A percentile compares a stretch with the other conserved stretches of the same genome.
Evolutionary conservation across 345 rosid genomes (phyloP).

Genomic region (Orychophragmus violaceus): DNA sequence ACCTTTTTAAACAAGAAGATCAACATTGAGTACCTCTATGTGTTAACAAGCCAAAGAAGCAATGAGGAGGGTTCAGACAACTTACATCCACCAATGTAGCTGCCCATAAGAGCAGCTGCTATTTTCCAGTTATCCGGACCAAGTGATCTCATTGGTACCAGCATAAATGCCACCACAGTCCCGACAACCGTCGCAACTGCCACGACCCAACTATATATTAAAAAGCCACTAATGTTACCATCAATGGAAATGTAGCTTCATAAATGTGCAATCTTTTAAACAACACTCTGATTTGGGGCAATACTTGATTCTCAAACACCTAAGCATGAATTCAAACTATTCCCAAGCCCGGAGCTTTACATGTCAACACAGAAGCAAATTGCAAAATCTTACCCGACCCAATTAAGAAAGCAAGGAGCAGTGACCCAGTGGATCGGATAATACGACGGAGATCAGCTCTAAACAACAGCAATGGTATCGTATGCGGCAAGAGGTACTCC

Average conservation of each 20-base stretch:
- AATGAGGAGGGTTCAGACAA: slow-evolving; percentile 8
- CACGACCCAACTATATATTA: slow-evolving; percentile 9
- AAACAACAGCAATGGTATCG: slow-evolving; percentile 64
- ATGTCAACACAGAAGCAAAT: neutral
- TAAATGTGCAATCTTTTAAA: neutral
- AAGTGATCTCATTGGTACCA: slow-evolving; percentile 86
- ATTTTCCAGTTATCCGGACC: slow-evolving; percentile 90
- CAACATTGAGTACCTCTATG: neutral
- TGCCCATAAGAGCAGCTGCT: slow-evolving; percentile 90
- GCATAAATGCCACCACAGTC: slow-evolving; percentile 56
- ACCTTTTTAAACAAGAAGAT: neutral
- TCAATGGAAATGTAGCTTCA: neutral
- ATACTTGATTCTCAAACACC: slow-evolving; percentile 2
- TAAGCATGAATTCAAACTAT: neutral
- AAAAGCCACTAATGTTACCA: neutral
- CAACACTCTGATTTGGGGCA: neutral
- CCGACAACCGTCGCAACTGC: slow-evolving; percentile 71
- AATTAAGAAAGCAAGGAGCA: slow-evolving; percentile 70
- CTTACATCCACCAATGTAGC: slow-evolving; percentile 82
- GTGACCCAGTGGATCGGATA: slow-evolving; percentile 52
- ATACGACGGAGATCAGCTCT: slow-evolving; percentile 74
- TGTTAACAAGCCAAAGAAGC: slow-evolving; percentile 9
- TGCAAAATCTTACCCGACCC: slow-evolving; percentile 47
- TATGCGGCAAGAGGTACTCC: slow-evolving; percentile 62
- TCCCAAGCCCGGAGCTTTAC: neutral